Evolutionary conservation across 2,329 filamentous ascomycete genomes (phyloP).

Genomic region (Trichophyton schoenleinii): DNA sequence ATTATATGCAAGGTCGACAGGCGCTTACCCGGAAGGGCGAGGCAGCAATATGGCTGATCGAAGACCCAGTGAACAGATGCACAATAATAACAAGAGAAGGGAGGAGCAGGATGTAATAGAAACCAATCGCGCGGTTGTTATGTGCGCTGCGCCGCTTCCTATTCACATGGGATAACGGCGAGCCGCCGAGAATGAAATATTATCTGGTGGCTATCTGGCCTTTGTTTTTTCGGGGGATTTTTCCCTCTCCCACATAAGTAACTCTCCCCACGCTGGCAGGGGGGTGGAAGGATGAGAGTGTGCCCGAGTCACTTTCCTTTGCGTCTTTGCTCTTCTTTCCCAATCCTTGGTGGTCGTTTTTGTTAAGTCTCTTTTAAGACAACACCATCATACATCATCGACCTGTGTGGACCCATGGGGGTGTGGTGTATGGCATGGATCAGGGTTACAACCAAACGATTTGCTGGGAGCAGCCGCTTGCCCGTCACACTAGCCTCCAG

Average conservation of each 20-base stretch:
- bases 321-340: background rate
- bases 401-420: background rate
- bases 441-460: slow-evolving; percentile 2
- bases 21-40: background rate
- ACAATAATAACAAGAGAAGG: background rate
- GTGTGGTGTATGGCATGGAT: background rate
- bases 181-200: slow-evolving; percentile 1
- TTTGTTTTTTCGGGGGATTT: background rate
- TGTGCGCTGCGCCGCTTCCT: background rate
- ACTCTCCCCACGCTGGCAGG: background rate
- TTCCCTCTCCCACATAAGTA: background rate
- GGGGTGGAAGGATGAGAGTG: background rate
- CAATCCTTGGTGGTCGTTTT: too few species aligned
- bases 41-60: background rate
- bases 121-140: background rate
- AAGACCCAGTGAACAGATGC: background rate
- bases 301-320: background rate
- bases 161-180: background rate
- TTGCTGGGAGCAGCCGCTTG: slow-evolving; percentile 2
- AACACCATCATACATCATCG: background rate
- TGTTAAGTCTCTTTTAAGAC: too few species aligned
- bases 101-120: background rate
- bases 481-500: background rate
- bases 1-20: background rate
- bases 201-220: background rate